These are phyloP conservation scores for Scytalidium sp. DNA, from an alignment of 2,329 filamentous ascomycete species.

Conservation along the genomic window DNA sequence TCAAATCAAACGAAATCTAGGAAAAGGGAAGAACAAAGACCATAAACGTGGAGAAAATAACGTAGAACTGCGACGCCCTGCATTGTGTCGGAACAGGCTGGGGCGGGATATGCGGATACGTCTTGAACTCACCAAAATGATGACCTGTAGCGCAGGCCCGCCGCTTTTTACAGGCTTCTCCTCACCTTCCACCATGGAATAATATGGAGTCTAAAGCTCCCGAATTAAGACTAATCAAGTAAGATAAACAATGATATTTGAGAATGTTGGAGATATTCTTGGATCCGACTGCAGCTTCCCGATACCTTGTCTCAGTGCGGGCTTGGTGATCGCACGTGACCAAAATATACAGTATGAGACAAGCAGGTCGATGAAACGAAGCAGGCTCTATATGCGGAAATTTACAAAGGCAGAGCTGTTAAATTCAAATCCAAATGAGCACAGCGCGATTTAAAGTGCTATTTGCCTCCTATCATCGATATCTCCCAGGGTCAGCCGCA, in stretches of 20 bases:
- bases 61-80: background rate
- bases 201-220: background rate
- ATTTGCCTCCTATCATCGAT: background rate
- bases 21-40: background rate
- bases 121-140: conserved; percentile 62
- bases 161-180: conserved; percentile 28
- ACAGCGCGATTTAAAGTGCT: background rate
- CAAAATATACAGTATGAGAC: background rate
- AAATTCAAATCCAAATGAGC: background rate
- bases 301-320: background rate
- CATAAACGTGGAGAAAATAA: background rate
- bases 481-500: background rate
- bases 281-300: background rate
- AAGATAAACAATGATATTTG: background rate
- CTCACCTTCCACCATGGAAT: conserved; percentile 5
- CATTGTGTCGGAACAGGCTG: background rate
- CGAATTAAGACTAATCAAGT: background rate
- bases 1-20: background rate
- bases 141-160: conserved; percentile 60
- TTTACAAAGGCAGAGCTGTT: background rate
- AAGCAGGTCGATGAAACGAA: background rate
- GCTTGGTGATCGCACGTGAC: background rate
- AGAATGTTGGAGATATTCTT: background rate
- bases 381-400: background rate
- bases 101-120: background rate